A percentile compares a stretch with the other conserved stretches of the same genome.
Conservation (phyloP, 2,329 filamentous ascomycete genomes). For the Sarocladium brachiariae region DNA sequence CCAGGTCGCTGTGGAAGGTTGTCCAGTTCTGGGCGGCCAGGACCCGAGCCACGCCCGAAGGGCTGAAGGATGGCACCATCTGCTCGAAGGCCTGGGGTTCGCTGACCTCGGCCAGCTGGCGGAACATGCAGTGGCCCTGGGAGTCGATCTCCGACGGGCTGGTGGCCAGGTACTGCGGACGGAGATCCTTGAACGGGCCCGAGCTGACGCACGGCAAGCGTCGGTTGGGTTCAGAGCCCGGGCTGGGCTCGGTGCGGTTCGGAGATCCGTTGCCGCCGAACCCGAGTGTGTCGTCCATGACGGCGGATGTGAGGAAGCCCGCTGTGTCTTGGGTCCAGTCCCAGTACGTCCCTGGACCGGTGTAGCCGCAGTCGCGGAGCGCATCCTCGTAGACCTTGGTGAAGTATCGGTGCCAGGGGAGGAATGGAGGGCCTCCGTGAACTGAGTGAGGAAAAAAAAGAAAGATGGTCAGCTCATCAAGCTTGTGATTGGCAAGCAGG, state of each 20-base stretch:
- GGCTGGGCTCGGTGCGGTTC: conserved; percentile 1
- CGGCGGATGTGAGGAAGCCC: conserved; percentile 17
- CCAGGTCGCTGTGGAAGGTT: conserved; percentile 15
- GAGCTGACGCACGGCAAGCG: conserved; percentile 11
- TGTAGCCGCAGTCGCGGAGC: conserved; percentile 21
- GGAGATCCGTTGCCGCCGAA: conserved; percentile 24
- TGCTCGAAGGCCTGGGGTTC: conserved; percentile 10
- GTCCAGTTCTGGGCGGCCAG: conserved; percentile 11
- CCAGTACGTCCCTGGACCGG: conserved; percentile 21
- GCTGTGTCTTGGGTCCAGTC: conserved; percentile 27
- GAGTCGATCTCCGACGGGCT: conserved; percentile 5
- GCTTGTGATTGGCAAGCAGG: neutral
- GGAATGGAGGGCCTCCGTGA: conserved; percentile 20
- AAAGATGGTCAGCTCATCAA: too few relatives aligned
- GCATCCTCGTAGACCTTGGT: conserved; percentile 23
- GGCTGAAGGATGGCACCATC: conserved; percentile 9
- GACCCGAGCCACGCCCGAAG: conserved; percentile 12
- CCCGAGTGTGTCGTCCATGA: conserved; percentile 18
- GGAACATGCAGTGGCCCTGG: conserved; percentile 20
- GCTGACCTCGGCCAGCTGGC: conserved; percentile 16
- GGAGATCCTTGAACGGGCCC: conserved; percentile 20
- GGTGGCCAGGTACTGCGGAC: conserved; percentile 14
- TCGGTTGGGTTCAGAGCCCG: conserved; percentile 9
- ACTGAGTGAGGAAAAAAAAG: too few relatives aligned
- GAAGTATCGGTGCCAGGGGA: conserved; percentile 29